Evolutionary conservation across 768 basidiomycete species (phyloP).

Genomic region (Pulveroboletus sp.): DNA sequence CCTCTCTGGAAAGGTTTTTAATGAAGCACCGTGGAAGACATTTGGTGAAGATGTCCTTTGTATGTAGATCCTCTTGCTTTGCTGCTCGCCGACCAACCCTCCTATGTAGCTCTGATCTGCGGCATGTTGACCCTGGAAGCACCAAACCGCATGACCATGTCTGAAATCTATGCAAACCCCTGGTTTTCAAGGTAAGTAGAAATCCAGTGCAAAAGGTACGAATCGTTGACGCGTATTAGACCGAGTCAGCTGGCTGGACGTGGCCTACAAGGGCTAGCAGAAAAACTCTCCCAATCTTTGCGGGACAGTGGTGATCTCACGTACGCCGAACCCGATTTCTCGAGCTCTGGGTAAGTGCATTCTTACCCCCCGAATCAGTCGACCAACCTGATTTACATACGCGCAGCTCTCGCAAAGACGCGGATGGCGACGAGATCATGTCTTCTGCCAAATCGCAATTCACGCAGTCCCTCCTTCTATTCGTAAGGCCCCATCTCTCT

Average conservation of each 20-base stretch:
- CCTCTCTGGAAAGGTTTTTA: slow-evolving; percentile 67
- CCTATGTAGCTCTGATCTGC: slow-evolving; percentile 63
- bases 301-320: slow-evolving; percentile 72
- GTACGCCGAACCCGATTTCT: slow-evolving; percentile 58
- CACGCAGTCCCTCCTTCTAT: slow-evolving; percentile 76
- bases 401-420: slow-evolving; percentile 33
- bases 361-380: neutral
- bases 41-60: slow-evolving; percentile 59
- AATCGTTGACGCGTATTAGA: slow-evolving; percentile 33
- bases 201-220: too few species aligned
- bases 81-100: neutral
- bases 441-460: slow-evolving; percentile 66
- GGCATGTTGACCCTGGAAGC: slow-evolving; percentile 76
- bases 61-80: slow-evolving; percentile 35
- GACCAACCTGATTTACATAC: neutral
- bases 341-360: slow-evolving; percentile 30
- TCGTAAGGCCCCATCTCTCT: slow-evolving; percentile 46
- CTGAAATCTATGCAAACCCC: slow-evolving; percentile 54
- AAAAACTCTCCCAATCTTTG: slow-evolving; percentile 67
- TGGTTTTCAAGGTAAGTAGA: slow-evolving; percentile 69
- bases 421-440: slow-evolving; percentile 63
- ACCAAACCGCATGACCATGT: slow-evolving; percentile 59
- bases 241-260: slow-evolving; percentile 66
- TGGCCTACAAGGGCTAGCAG: slow-evolving; percentile 54
- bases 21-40: slow-evolving; percentile 76